Percentiles rank a stretch among this genome's conserved stretches.
phyloP scores from a whole-genome alignment of 2,329 filamentous ascomycete species.

The Beauveria sp. region DNA sequence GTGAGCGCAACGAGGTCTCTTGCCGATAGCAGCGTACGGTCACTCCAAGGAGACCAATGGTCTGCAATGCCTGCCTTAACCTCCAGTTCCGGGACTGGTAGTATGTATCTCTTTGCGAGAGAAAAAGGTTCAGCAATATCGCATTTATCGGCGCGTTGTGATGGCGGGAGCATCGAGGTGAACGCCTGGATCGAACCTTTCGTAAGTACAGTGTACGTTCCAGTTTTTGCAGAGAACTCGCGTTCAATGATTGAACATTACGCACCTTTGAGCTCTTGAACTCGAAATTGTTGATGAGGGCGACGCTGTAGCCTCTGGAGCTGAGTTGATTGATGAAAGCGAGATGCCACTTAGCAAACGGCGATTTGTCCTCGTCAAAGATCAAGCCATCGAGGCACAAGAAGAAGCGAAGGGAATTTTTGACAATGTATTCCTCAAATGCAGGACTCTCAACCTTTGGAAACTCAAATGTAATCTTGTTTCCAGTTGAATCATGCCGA shows the following conservation, averaged over 20 bases:
- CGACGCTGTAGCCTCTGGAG: constrained; percentile 1
- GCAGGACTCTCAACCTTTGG: neutral
- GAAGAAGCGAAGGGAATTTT: constrained; percentile 8
- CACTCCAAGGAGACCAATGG: constrained; percentile 15
- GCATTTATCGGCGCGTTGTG: neutral
- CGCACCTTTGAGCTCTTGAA: constrained; percentile 14
- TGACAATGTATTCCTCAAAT: neutral
- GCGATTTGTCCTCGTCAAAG: neutral
- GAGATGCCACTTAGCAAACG: neutral
- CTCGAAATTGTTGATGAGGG: constrained; percentile 10
- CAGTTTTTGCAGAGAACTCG: neutral
- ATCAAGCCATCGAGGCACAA: constrained; percentile 4
- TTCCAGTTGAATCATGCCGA: constrained; percentile 13
- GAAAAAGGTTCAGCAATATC: neutral
- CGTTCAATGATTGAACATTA: neutral
- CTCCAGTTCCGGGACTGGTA: neutral
- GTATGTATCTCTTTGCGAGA: neutral
- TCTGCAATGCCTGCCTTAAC: neutral
- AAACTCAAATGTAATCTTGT: constrained; percentile 4
- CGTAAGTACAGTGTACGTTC: constrained; percentile 18
- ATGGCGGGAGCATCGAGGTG: constrained; percentile 10
- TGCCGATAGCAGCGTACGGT: constrained; percentile 7
- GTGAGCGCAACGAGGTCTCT: constrained; percentile 16
- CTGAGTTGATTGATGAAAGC: constrained; percentile 1
- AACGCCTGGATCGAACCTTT: constrained; percentile 8